Evolutionary conservation across 192 early-diverging fungal species (phyloP).

Genomic region (Dissophora ornata): DNA sequence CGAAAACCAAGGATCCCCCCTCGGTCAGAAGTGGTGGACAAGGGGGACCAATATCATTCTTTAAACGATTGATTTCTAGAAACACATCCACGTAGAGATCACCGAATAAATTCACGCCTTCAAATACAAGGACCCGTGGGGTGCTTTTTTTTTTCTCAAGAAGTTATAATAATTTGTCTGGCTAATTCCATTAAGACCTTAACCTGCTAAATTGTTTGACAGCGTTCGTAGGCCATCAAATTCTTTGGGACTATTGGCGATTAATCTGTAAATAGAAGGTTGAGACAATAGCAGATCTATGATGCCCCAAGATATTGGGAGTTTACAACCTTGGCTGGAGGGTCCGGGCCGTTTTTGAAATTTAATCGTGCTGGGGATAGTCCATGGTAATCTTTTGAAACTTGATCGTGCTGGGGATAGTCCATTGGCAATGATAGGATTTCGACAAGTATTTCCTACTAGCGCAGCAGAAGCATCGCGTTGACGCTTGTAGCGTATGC

Average conservation of each 20-base stretch:
- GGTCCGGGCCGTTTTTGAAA: slow-evolving; percentile 83
- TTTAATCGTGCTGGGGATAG: slow-evolving; percentile 83
- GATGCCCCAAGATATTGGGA: slow-evolving; percentile 88
- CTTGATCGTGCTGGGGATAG: slow-evolving; percentile 84
- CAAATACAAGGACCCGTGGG: no score
- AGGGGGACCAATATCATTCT: no score
- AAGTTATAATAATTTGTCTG: slow-evolving; percentile 80
- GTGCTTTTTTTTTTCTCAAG: no score
- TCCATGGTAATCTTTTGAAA: slow-evolving; percentile 85
- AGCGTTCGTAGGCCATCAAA: slow-evolving; percentile 59
- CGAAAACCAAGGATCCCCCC: no score
- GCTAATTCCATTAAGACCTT: slow-evolving; percentile 90
- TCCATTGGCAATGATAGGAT: slow-evolving; percentile 84
- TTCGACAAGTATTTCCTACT: slow-evolving; percentile 87
- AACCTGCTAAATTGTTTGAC: slow-evolving; percentile 76
- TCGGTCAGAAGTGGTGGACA: no score
- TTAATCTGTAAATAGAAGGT: slow-evolving; percentile 77
- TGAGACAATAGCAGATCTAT: slow-evolving; percentile 88
- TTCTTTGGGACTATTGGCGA: slow-evolving; percentile 73
- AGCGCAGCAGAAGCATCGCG: no score
- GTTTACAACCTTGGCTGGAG: slow-evolving; percentile 68
- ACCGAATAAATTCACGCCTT: no score
- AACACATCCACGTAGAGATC: no score
- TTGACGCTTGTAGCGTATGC: no score
- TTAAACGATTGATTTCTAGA: no score